Conservation (phyloP, 768 basidiomycete species). For the Tylopilus subfusipes region DNA sequence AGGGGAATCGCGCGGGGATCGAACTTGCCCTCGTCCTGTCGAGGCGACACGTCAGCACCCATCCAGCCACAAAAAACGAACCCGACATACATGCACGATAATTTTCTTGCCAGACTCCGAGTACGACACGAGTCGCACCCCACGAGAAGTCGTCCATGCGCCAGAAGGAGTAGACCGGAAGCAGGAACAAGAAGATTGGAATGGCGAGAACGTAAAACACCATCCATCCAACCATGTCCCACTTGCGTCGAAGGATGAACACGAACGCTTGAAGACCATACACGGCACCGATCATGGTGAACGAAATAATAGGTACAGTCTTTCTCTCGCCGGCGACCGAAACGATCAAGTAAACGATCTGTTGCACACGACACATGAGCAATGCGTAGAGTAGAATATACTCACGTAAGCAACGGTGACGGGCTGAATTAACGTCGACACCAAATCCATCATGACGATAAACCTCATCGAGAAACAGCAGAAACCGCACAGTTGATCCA, state of each 20-base stretch:
- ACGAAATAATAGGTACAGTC: conserved; percentile 72
- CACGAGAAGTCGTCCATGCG: conserved; percentile 97
- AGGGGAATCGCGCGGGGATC: conserved; percentile 91
- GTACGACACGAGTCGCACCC: conserved; percentile 88
- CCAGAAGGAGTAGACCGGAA: conserved; percentile 97
- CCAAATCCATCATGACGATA: conserved; percentile 92
- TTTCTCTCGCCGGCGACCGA: conserved; percentile 65
- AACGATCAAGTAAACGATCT: conserved; percentile 89
- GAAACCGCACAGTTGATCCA: conserved; percentile 89
- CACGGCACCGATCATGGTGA: conserved; percentile 90
- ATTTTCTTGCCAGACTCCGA: conserved; percentile 96
- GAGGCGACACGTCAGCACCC: conserved; percentile 5
- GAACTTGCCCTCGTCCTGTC: conserved; percentile 94
- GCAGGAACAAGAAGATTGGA: conserved; percentile 86
- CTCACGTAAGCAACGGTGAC: conserved; percentile 88
- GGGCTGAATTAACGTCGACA: conserved; percentile 82
- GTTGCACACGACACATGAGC: conserved; percentile 4
- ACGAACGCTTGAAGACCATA: conserved; percentile 94
- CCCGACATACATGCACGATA: conserved; percentile 76
- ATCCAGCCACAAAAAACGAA: background rate
- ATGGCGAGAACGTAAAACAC: conserved; percentile 94
- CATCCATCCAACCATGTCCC: conserved; percentile 99
- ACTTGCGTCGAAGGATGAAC: conserved; percentile 89
- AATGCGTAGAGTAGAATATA: conserved; percentile 13
- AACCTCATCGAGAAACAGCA: conserved; percentile 99